These are phyloP conservation scores for Podospora sp. DNA, from an alignment of 495 filamentous ascomycete species.

Conservation along the genomic window DNA sequence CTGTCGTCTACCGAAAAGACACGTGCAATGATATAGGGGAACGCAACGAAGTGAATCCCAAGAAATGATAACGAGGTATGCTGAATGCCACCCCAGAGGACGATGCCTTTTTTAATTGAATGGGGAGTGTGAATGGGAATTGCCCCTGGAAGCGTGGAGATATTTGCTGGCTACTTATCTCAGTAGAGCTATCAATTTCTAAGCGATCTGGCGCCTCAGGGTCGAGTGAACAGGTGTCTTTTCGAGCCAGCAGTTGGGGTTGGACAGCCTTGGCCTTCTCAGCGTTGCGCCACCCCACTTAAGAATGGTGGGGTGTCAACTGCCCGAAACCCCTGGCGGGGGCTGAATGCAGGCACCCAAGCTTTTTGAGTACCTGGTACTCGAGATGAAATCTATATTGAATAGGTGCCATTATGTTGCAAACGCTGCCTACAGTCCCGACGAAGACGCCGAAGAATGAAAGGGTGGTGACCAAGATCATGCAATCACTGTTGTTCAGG, in stretches of 20 bases:
- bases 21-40: slow-evolving; percentile 24
- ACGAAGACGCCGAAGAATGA: not conserved
- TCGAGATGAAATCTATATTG: no score
- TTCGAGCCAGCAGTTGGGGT: slow-evolving; percentile 22
- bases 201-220: slow-evolving; percentile 25
- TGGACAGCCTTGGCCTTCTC: slow-evolving; percentile 21
- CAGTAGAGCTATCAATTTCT: slow-evolving; percentile 26
- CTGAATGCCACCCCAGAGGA: slow-evolving; percentile 22
- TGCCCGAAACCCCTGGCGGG: slow-evolving; percentile 1
- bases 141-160: slow-evolving; percentile 7
- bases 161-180: slow-evolving; percentile 32
- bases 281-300: slow-evolving; percentile 12
- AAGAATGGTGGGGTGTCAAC: slow-evolving; percentile 18
- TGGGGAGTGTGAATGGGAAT: slow-evolving; percentile 23
- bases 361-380: slow-evolving; percentile 5
- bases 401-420: no score
- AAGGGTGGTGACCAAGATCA: not conserved
- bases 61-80: slow-evolving; percentile 19
- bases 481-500: not conserved
- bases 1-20: slow-evolving; percentile 34
- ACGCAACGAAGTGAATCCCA: slow-evolving; percentile 20
- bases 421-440: no score
- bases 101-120: slow-evolving; percentile 22
- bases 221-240: slow-evolving; percentile 41
- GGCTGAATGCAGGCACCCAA: slow-evolving; percentile 17